These are phyloP conservation scores for Juglanconis juglandina DNA, from an alignment of 2,329 filamentous ascomycete species.

Conservation along the genomic window DNA sequence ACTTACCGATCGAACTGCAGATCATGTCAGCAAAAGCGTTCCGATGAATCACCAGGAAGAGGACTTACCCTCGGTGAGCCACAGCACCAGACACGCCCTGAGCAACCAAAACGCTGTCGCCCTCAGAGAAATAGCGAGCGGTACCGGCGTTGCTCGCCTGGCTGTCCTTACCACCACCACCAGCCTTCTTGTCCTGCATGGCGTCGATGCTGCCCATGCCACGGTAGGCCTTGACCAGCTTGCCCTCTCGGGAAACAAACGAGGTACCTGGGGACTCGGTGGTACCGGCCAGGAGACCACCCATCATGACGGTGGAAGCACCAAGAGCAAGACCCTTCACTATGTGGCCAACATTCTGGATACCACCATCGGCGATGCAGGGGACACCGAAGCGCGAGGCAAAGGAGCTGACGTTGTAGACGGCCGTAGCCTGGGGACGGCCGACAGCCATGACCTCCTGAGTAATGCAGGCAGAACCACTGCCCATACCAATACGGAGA, in stretches of 20 bases:
- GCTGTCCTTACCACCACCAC: conserved; percentile 66
- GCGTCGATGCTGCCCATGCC: conserved; percentile 99
- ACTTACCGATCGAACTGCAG: conserved; percentile 79
- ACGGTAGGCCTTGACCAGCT: conserved; percentile 98
- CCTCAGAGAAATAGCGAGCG: conserved; percentile 96
- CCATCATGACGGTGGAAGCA: conserved; percentile 98
- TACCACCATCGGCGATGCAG: conserved; percentile 95
- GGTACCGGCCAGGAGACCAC: conserved; percentile 91
- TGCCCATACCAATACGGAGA: conserved; percentile 97
- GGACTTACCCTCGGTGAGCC: conserved; percentile 65
- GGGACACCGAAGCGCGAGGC: conserved; percentile 92
- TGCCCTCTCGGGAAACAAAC: conserved; percentile 92
- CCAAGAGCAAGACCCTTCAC: conserved; percentile 96
- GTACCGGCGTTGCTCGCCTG: conserved; percentile 90
- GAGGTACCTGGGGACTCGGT: conserved; percentile 97
- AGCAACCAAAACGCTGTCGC: conserved; percentile 88
- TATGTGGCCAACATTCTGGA: conserved; percentile 98
- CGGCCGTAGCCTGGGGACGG: conserved; percentile 88
- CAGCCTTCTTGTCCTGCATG: conserved; percentile 99
- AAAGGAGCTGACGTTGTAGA: conserved; percentile 85
- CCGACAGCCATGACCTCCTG: conserved; percentile 99
- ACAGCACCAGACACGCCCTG: conserved; percentile 92
- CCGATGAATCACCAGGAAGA: not conserved
- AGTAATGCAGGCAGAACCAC: conserved; percentile 95
- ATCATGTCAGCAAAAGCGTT: conserved; percentile 28